These are phyloP conservation scores for Dictyostelium capitatum DNA, from an alignment of 78 protist genomes.

Conservation along the genomic window DNA sequence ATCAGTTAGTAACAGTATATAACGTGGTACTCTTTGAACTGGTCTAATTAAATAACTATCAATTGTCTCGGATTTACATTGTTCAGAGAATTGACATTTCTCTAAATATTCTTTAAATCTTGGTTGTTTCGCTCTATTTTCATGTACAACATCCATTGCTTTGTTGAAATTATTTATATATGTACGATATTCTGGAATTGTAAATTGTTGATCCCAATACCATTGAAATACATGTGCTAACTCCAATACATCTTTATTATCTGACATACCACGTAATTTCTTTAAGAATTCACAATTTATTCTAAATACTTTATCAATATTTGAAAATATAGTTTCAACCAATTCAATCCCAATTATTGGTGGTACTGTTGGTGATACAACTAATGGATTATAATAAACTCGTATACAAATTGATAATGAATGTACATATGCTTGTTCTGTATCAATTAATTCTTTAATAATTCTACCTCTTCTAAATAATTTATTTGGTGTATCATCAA, in stretches of 20 bases:
- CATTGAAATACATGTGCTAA: conserved; percentile 57
- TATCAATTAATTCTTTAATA: conserved; percentile 64
- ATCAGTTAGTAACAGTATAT: conserved; percentile 69
- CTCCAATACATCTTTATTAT: conserved; percentile 36
- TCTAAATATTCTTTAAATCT: conserved; percentile 73
- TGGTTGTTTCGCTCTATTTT: conserved; percentile 61
- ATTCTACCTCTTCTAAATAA: conserved; percentile 54
- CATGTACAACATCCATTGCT: conserved; percentile 66
- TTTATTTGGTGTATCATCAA: neutral
- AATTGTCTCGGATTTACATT: conserved; percentile 69
- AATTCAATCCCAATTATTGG: conserved; percentile 32
- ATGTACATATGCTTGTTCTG: conserved; percentile 69
- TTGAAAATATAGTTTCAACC: conserved; percentile 50
- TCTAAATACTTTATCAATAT: conserved; percentile 67
- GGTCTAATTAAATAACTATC: conserved; percentile 80
- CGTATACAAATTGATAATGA: conserved; percentile 58
- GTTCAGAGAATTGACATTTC: conserved; percentile 78
- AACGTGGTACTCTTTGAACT: conserved; percentile 78
- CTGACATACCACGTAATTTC: conserved; percentile 37
- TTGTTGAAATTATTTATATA: conserved; percentile 71
- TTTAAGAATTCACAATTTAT: conserved; percentile 69
- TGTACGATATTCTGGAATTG: conserved; percentile 39
- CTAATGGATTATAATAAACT: conserved; percentile 77
- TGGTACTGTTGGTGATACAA: conserved; percentile 61
- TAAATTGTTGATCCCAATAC: conserved; percentile 76